Base-by-base conservation (phyloP, 345 rosid species). In the Raphanus sativus region DNA sequence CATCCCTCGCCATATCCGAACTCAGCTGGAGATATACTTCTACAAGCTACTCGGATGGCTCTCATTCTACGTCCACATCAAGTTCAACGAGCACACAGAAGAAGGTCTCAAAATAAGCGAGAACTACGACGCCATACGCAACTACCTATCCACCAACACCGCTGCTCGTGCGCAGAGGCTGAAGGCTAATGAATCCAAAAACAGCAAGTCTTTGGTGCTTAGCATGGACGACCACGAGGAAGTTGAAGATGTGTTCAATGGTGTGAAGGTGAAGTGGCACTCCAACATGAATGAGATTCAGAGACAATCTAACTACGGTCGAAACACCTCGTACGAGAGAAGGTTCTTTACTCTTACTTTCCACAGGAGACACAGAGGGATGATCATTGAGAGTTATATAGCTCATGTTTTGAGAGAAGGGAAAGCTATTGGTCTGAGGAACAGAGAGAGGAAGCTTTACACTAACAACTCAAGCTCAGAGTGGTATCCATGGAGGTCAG, bases 191-290 rank as follows among this genome's bases (percentile, higher is more conserved):
- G 73, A 74, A n/a, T 11, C 75, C 2, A 66, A 75, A 50, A 64
- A 85, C 69, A 82, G 69, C 69, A 79, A 80, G 24, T 75, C 89
- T 0, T 79, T 90, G 21, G 84, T 88, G 28, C 84, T 88, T 3
- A 82, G 85, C 45, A 85, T 89, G 94, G 92, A 88, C 17, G 94
- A 86, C 62, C 72, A 81, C 55, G 85, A 88, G 40, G 87, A 85
- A 59, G 81, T 88, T 13, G 75, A 62, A 21, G 90, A 86, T 54
- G 82, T 61, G 65, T 87, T 86, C 69, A 2, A 81, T 24, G 87
- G 89, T 5, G 79, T 80, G 42, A 86, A 77, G 55, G 72, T 84
- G 58, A 77, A 67, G 69, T 84, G 89, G 92, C n/a, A 62, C 36
- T 66, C 82, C 3, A 62, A 21, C 30, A 33, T 77, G 42, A 77